Conservation (phyloP, 345 rosid genomes). For the Lepidium africanum region DNA sequence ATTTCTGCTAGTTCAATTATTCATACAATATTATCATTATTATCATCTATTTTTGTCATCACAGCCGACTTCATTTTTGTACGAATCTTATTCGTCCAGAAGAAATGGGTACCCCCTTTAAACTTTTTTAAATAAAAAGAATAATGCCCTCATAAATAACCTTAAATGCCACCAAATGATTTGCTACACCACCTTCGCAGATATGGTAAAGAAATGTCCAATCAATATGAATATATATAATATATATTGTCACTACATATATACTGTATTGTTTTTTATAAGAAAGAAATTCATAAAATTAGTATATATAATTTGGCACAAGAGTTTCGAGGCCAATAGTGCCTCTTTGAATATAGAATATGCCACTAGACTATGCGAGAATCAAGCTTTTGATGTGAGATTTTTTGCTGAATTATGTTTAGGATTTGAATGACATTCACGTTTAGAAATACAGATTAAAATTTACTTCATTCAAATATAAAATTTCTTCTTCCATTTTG, state of each 20-base stretch:
- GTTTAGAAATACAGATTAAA: background rate
- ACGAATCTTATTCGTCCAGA: background rate
- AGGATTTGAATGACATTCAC: background rate
- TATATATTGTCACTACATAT: too few relatives aligned
- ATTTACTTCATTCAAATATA: background rate
- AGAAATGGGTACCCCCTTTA: background rate
- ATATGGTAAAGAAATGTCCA: background rate
- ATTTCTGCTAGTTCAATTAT: too few relatives aligned
- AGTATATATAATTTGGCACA: background rate
- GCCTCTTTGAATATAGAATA: background rate
- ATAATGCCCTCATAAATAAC: background rate
- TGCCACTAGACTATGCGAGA: background rate
- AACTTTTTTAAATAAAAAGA: background rate
- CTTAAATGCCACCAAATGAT: conserved; percentile 17
- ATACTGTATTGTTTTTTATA: background rate
- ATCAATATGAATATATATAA: background rate
- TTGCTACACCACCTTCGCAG: background rate
- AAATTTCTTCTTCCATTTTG: too few relatives aligned
- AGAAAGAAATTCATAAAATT: background rate
- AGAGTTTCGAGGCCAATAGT: background rate
- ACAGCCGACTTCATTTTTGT: conserved; percentile 1
- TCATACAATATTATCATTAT: too few relatives aligned
- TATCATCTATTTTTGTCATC: background rate
- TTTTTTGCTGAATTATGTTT: background rate
- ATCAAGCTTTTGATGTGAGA: background rate